phyloP scores from a whole-genome alignment of 2,329 filamentous ascomycete genomes.

The Penicillium thymicola region DNA sequence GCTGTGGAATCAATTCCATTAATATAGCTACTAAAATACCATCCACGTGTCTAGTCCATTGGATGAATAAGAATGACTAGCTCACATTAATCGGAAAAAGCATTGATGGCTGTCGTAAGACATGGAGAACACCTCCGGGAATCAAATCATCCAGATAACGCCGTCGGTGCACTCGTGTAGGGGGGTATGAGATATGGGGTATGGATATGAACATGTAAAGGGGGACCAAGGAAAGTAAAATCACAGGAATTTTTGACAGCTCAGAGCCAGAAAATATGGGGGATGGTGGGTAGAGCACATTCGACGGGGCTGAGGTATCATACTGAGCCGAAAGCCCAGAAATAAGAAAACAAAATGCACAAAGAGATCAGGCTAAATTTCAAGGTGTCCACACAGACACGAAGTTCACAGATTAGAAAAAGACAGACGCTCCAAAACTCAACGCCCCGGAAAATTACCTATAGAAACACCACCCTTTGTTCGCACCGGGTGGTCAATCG shows the following conservation, averaged over 20 bases:
- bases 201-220: constrained; percentile 16
- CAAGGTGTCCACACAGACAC: constrained; percentile 39
- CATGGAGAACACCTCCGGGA: constrained; percentile 18
- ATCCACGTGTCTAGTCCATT: constrained; percentile 4
- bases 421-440: constrained; percentile 20
- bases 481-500: constrained; percentile 28
- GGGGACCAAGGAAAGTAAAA: constrained; percentile 16
- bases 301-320: constrained; percentile 31
- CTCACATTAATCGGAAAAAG: constrained; percentile 13
- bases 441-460: constrained; percentile 14
- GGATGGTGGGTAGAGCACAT: constrained; percentile 13
- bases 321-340: constrained; percentile 22
- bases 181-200: constrained; percentile 7
- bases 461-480: constrained; percentile 10
- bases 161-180: constrained; percentile 23
- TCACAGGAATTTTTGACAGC: constrained; percentile 18
- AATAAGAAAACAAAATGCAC: constrained; percentile 16
- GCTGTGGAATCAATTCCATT: neutral
- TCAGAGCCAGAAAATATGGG: constrained; percentile 11
- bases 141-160: constrained; percentile 22
- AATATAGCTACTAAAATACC: neutral
- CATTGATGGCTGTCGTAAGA: constrained; percentile 20
- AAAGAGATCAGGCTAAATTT: constrained; percentile 24
- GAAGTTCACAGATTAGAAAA: constrained; percentile 27
- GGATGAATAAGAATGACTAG: constrained; percentile 3